Percentiles rank a stretch among this genome's conserved stretches.
Conservation (phyloP, 345 rosid species). For the Syzygium jambos region DNA sequence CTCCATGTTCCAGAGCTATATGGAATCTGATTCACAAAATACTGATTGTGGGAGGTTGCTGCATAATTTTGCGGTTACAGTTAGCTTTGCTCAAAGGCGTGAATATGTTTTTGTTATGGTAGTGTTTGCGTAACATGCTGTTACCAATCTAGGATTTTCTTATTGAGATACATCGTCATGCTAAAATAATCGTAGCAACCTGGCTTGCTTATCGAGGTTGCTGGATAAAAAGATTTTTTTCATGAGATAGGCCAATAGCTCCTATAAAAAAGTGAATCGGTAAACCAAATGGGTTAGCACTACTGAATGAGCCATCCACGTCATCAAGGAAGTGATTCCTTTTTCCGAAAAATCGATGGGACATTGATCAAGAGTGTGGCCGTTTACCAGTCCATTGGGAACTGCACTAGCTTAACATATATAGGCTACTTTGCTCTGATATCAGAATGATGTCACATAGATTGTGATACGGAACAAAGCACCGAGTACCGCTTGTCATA, state of each 20-base stretch:
- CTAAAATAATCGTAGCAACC: background rate
- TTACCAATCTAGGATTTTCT: background rate
- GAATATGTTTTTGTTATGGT: background rate
- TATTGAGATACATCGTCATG: background rate
- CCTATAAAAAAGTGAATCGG: background rate
- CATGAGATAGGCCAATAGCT: background rate
- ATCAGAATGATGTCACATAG: background rate
- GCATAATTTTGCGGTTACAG: background rate
- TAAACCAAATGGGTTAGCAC: background rate
- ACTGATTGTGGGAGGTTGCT: background rate
- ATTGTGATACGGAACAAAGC: background rate
- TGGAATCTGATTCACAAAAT: background rate
- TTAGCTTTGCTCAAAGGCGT: background rate
- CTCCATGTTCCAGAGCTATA: background rate
- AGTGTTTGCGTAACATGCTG: background rate
- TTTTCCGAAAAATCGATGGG: background rate
- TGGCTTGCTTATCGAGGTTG: background rate
- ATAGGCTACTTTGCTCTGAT: background rate
- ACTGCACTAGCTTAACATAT: background rate
- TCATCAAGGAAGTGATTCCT: background rate
- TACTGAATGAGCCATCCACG: background rate
- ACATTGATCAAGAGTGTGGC: background rate
- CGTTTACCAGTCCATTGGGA: background rate
- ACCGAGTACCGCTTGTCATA: background rate
- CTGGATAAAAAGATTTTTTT: background rate